Conservation (phyloP, 2,329 filamentous ascomycete genomes). For the Emergomyces pasteurianus region DNA sequence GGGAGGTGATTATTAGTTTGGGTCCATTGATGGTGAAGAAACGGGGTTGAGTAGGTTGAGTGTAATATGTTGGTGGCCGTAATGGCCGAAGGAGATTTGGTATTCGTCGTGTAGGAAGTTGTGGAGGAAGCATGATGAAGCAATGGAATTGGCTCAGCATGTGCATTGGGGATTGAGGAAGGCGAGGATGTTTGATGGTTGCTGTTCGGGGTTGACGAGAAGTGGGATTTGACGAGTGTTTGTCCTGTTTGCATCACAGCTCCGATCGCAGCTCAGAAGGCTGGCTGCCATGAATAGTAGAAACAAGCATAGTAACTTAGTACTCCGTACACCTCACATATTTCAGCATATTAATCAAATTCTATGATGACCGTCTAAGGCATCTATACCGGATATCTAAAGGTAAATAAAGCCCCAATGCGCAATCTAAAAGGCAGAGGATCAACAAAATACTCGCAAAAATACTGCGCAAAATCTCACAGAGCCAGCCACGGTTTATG, state of each 20-base stretch:
- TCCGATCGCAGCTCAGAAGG: too few species aligned
- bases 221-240: conserved; percentile 4
- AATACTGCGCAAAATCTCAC: neutral
- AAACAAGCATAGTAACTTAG: too few species aligned
- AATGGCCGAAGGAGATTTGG: conserved; percentile 25
- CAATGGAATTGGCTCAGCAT: neutral
- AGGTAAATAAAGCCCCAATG: neutral
- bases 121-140: conserved; percentile 23
- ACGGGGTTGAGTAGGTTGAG: conserved; percentile 23
- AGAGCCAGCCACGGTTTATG: neutral
- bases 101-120: conserved; percentile 29
- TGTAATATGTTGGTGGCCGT: conserved; percentile 21
- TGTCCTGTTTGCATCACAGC: conserved; percentile 14
- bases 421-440: neutral
- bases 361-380: neutral
- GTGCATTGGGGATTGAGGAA: conserved; percentile 31
- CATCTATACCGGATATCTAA: neutral
- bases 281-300: too few species aligned
- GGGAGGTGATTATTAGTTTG: conserved; percentile 39
- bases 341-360: too few species aligned
- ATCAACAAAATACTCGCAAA: neutral
- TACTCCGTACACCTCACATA: too few species aligned
- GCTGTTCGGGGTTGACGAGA: neutral
- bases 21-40: conserved; percentile 48
- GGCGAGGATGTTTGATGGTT: conserved; percentile 39